Percentiles rank a stretch among this genome's conserved stretches.
These are phyloP conservation scores for Bipolaris gigantea DNA, from an alignment of 2,329 filamentous ascomycete genomes.

Conservation along the genomic window DNA sequence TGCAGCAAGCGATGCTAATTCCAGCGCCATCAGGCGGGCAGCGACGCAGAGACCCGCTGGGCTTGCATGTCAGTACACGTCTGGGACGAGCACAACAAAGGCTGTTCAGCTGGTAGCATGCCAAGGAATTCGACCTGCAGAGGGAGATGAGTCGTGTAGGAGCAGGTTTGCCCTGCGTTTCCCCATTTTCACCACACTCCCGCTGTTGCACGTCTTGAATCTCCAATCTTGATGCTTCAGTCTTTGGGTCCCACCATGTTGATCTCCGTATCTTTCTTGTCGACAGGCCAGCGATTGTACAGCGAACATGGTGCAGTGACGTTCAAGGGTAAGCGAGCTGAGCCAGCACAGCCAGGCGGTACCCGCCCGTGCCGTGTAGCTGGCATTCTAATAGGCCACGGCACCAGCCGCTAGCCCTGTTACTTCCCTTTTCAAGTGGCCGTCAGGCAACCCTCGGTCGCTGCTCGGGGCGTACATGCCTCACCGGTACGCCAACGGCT, in stretches of 20 bases:
- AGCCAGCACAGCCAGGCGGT: slow-evolving; percentile 1
- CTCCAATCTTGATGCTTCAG: neutral
- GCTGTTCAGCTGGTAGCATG: slow-evolving; percentile 5
- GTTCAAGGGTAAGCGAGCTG: slow-evolving; percentile 13
- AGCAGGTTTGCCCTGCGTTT: neutral
- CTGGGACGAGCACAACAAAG: slow-evolving; percentile 3
- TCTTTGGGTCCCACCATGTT: neutral
- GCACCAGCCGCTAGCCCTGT: neutral
- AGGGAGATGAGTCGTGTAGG: neutral
- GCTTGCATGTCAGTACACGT: slow-evolving; percentile 7
- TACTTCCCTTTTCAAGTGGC: slow-evolving; percentile 3
- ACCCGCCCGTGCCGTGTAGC: neutral
- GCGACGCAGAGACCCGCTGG: slow-evolving; percentile 8
- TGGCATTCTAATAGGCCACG: slow-evolving; percentile 3
- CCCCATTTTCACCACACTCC: neutral
- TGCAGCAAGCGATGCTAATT: neutral
- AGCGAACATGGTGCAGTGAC: neutral
- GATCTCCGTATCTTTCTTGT: neutral
- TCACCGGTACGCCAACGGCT: slow-evolving; percentile 4
- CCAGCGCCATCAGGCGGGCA: slow-evolving; percentile 5
- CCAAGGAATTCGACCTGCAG: neutral
- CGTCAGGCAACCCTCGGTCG: slow-evolving; percentile 4
- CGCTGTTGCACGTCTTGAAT: neutral
- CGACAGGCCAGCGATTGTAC: slow-evolving; percentile 1
- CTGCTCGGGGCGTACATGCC: neutral